Evolutionary conservation across 768 basidiomycete species (phyloP), one percentile per base, ranked within the genome.

Genomic region (Leucosporidium scottii): DNA sequence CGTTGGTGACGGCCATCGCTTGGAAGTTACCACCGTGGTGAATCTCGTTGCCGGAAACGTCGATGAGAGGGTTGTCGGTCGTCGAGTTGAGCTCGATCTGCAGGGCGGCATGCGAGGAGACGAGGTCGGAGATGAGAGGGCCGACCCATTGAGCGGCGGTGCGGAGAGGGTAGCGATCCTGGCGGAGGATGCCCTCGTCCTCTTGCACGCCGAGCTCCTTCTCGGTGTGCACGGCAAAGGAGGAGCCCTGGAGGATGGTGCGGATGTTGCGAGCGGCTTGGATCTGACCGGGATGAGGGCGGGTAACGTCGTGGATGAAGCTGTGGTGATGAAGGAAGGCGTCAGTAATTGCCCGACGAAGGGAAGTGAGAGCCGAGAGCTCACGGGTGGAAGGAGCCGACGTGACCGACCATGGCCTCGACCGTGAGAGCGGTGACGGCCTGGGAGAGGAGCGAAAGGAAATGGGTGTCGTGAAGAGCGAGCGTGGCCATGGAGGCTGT

Each of bases 11-110:
- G 4, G 89, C 82, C 83, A 62, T 53, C 6, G 74, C 72, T 76
- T 92, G 90, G 84, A 93, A 93, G 77, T 92, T 92, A 21, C 91
- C 91, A 36, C 89, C 91, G 64, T 91, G 83, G 76, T 91, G 88
- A 25, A 91, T 81, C 61, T 79, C 80, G 3, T 85, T 85, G 8
- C 83, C 84, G 72, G 85, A 82, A 51, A 82, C 82, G 68, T 93
- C 88, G 49, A 91, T 81, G 12, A 93, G 83, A 1, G 91, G 91
- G 75, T 93, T 93, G 76, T 93, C 91, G 6, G 91, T 93, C 25
- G 91, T 91, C 36, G 88, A 88, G 76, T 92, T 92, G 79, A 88
- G 85, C 76, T 93, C 91, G 44, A 83, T 81, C 4, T 85, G 84
- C 48, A 93, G 80, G 5, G 85, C 84, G 44, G 83, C 82, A 62